Base-by-base conservation (phyloP, 192 early-diverging fungal genomes). In the Coemansia sp. region DNA sequence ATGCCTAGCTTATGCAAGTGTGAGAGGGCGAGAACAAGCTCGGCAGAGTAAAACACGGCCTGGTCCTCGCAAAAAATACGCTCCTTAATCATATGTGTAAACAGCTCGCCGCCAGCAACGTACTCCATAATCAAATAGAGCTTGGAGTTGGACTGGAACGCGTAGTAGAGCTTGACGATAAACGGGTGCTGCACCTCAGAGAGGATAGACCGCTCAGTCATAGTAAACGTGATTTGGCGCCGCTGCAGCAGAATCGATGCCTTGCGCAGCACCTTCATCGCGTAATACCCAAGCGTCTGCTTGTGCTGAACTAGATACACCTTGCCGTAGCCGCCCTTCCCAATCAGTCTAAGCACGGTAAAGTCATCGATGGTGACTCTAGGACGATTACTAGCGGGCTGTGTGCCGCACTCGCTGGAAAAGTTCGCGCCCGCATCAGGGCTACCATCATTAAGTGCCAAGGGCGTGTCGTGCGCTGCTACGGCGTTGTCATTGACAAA, bases 181-280 rank as follows among this genome's bases (percentile, higher is more conserved):
- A 95, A 97, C 5, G 95, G 93, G 69, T 96, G 92, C 23, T 87
- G 85, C 20, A 94, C 86, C 31, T 90, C 90, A 50, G 92, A 91
- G 43, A 97, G 83, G 59, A 97, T 93, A 56, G 87, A 85, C 26
- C 94, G 86, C 70, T 97, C 95, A 62, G 91, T 92, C 76, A 87
- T 89, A 42, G 94, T 97, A 74, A 93, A 87, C 31, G 88, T 85
- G 9, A 89, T 89, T 65, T 89, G 87, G 71, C 95, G 94, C 26
- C 85, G 69, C 76, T 95, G 88, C 13, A 95, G 76, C 45, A 93
- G 84, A 39, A 97, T 85, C 28, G 89, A 88, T 3, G 93, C 93
- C 82, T 97, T 95, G 77, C 88, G 87, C 40, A 97, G 83, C 3
- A 95, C 92, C 79, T 97, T 97, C 95, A 95, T 95, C 23, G 95